Evolutionary conservation across 2,329 filamentous ascomycete genomes (phyloP).

Genomic region (Apiospora kogelbergensis): DNA sequence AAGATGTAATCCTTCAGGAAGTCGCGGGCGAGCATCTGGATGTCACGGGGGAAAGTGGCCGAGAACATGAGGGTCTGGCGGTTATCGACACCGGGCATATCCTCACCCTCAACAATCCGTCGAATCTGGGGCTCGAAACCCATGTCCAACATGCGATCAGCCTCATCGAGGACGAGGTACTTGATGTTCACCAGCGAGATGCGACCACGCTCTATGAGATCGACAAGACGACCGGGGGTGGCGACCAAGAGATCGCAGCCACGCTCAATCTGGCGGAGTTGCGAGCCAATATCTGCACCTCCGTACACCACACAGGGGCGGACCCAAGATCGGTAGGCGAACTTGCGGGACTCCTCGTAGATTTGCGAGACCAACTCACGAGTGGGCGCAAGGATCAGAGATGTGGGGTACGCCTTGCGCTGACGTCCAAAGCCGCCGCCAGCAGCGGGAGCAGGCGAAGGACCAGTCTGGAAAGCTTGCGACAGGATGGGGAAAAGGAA

Average conservation of each 20-base stretch:
- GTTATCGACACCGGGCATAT: conserved; percentile 82
- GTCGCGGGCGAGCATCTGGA: conserved; percentile 97
- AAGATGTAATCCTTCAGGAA: conserved; percentile 99
- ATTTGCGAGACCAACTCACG: conserved; percentile 99
- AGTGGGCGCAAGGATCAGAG: conserved; percentile 91
- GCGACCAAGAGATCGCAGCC: conserved; percentile 97
- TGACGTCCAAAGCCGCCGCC: conserved; percentile 80
- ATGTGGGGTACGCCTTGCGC: conserved; percentile 97
- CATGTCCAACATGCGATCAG: conserved; percentile 99
- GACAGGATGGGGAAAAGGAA: conserved; percentile 99
- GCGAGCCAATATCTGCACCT: conserved; percentile 97
- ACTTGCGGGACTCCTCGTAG: conserved; percentile 96
- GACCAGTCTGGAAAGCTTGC: conserved; percentile 91
- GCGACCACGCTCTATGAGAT: conserved; percentile 96
- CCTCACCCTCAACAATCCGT: conserved; percentile 95
- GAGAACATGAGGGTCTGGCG: conserved; percentile 99
- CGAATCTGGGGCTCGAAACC: conserved; percentile 99
- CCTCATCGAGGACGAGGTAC: conserved; percentile 97
- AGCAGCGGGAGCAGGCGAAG: conserved; percentile 65
- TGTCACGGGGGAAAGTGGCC: conserved; percentile 97
- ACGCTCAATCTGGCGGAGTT: conserved; percentile 96
- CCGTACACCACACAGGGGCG: conserved; percentile 98
- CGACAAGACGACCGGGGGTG: conserved; percentile 94
- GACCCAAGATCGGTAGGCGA: conserved; percentile 98
- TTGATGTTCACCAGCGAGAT: conserved; percentile 99